Evolutionary conservation across 179 eudicot genomes (phyloP), one percentile per base, ranked within the genome.

Genomic region (Amaranthus tricolor): DNA sequence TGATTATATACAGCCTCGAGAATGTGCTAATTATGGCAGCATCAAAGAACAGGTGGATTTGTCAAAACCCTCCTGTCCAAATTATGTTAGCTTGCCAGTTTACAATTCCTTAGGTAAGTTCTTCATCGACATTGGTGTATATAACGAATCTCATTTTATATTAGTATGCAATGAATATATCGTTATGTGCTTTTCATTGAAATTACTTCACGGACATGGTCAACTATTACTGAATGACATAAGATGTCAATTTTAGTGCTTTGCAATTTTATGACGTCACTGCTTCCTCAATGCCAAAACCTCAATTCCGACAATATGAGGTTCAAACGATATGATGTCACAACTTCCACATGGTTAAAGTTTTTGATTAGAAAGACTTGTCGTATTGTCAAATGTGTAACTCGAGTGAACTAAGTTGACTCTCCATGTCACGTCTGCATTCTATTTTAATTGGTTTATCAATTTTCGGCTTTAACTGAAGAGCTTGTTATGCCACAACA

Each of bases 61-160:
- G 68, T 84, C 89, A 0, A 64, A 62, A 72, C 72, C 74, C 77
- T 88, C 94, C 15, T 94, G 98, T 74, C 96, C 98, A 17, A 80
- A 81, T 54, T 90, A 88, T 74, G 90, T 94, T 81, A 85, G 97
- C 84, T 82, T 94, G 80, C 98, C 98, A 17, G 87, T 68, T 49
- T 67, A 61, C 50, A 64, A 65, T 17, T 85, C 89, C 68, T 81
- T 73, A 53, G 87, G 97, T 90, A 76, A 84, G 84, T 19, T 24
- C 44, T 40, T n/a, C 73, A 45, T 67, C 9, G 63, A 60, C 31
- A 17, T 4, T 20, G 50, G 15, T 12, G 47, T 48, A 24, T 21
- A 50, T 65, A 48, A 11, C 20, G 24, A 6, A 16, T 43, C 13
- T 66, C 66, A 71, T n/a, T 40, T 59, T 51, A 13, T 8, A 45